These are phyloP conservation scores for Cicer arietinum DNA, from an alignment of 306 rosid species.

Conservation along the genomic window DNA sequence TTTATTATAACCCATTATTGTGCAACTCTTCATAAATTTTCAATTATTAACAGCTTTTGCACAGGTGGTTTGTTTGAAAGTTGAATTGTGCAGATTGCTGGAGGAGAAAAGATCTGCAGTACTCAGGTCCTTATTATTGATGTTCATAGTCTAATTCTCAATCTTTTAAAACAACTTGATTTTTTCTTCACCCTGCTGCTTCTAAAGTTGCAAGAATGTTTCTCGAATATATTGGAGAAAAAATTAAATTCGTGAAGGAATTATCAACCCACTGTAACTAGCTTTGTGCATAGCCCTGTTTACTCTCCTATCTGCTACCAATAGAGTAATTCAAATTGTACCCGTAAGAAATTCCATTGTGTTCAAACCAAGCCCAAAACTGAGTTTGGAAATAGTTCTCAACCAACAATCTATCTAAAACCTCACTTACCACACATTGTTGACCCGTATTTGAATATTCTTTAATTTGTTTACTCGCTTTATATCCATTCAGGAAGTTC, in stretches of 20 bases:
- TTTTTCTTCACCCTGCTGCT: conserved; percentile 31
- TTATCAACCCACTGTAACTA: conserved; percentile 26
- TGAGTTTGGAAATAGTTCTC: conserved; percentile 26
- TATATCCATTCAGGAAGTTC: conserved; percentile 27
- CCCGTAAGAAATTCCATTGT: conserved; percentile 24
- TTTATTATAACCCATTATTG: conserved; percentile 36
- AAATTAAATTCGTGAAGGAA: conserved; percentile 23
- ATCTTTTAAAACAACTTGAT: conserved; percentile 25
- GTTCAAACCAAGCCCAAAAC: conserved; percentile 36
- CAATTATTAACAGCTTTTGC: conserved; percentile 56
- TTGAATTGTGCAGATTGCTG: conserved; percentile 84
- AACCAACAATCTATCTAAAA: conserved; percentile 34
- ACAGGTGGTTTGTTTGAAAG: conserved; percentile 96
- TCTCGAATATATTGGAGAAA: conserved; percentile 33
- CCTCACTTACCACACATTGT: conserved; percentile 11
- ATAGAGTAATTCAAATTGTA: conserved; percentile 1
- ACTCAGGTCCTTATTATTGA: conserved; percentile 66
- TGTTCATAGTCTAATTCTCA: conserved; percentile 32
- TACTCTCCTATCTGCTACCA: conserved; percentile 37
- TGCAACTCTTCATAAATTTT: conserved; percentile 46
- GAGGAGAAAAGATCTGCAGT: conserved; percentile 92
- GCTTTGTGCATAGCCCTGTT: conserved; percentile 28
- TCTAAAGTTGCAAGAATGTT: conserved; percentile 24
- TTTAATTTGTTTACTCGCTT: conserved; percentile 31
- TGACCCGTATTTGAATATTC: conserved; percentile 25